Evolutionary conservation across 495 filamentous ascomycete species (phyloP).

Genomic region (Talaromyces adpressus): DNA sequence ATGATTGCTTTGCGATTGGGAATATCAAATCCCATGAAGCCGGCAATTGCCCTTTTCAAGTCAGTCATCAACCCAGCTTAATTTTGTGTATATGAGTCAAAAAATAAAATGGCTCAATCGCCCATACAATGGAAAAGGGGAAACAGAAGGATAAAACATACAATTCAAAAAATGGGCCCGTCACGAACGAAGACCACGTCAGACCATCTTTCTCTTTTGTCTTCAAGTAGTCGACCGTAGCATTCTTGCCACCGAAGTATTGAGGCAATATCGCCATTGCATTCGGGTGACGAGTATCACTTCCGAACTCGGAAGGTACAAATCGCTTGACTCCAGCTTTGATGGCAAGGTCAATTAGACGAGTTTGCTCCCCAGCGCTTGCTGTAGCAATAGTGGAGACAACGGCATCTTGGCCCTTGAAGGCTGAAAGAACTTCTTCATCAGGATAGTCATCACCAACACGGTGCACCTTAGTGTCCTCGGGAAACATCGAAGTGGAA

Average conservation of each 20-base stretch:
- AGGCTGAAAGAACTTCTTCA: conserved; percentile 5
- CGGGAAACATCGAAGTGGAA: not conserved
- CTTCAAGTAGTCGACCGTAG: not conserved
- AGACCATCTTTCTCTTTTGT: not conserved
- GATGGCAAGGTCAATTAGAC: conserved; percentile 44
- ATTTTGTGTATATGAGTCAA: too few relatives aligned
- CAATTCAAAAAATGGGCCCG: not conserved
- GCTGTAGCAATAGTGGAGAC: conserved; percentile 24
- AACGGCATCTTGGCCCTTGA: conserved; percentile 31
- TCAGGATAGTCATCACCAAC: not conserved
- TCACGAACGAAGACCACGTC: not conserved
- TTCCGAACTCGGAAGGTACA: conserved; percentile 45
- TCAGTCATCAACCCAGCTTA: not conserved
- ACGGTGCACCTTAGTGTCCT: not conserved
- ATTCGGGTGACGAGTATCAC: conserved; percentile 22
- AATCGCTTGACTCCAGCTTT: conserved; percentile 45
- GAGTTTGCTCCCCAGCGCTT: conserved; percentile 22
- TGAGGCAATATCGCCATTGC: conserved; percentile 34
- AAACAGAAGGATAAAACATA: not conserved
- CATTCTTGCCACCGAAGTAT: conserved; percentile 32
- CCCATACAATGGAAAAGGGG: too few relatives aligned
- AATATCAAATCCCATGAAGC: not conserved
- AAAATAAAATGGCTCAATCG: too few relatives aligned
- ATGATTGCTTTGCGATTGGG: not conserved
- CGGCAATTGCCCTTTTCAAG: not conserved